Evolutionary conservation across 768 basidiomycete genomes (phyloP), one percentile per base, ranked within the genome.

Genomic region (Lyophyllum decastes): DNA sequence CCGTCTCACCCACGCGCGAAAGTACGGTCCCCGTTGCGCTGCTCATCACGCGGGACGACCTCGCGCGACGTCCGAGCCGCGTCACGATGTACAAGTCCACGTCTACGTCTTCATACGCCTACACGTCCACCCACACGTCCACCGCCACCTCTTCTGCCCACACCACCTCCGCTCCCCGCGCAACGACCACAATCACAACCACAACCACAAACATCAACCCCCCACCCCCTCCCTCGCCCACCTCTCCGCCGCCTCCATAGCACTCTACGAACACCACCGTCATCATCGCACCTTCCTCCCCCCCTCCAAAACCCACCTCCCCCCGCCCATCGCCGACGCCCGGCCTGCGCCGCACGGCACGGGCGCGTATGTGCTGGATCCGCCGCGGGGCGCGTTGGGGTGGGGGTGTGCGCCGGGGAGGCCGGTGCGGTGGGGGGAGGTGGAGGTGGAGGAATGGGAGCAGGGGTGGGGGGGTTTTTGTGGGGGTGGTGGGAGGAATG

Each of bases 41-140:
- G 40, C 44, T 64, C 49, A 55, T 54, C 33, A 54, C 62, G 10
- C 64, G 64, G 12, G 67, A 68, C 50, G 67, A 66, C 53, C 62
- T 65, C 12, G 56, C 64, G 7, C 62, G 66, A 22, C 61, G 63
- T 6, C 66, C 68, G 8, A 61, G 56, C 50, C 58, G 57, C n/a
- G 41, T 64, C 26, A 52, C 53, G 9, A 53, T 64, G 45, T 64
- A 63, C 46, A 57, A 60, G 7, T 49, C 54, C 25, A 19, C 17
- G 16, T 22, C 46, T 14, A 4, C 34, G 17, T 49, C 46, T 16
- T 10, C 25, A 6, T 43, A 24, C 27, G 0, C 12, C 7, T 21
- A 19, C 1, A 47, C 47, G 10, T 38, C 35, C 35, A 12, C 14
- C 8, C 35, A 9, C 35, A 7, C 35, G 35, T 17, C 4, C 35